Evolutionary conservation across 805 yeast species (phyloP).

Genomic region (Jamesozyma spencerorum): DNA sequence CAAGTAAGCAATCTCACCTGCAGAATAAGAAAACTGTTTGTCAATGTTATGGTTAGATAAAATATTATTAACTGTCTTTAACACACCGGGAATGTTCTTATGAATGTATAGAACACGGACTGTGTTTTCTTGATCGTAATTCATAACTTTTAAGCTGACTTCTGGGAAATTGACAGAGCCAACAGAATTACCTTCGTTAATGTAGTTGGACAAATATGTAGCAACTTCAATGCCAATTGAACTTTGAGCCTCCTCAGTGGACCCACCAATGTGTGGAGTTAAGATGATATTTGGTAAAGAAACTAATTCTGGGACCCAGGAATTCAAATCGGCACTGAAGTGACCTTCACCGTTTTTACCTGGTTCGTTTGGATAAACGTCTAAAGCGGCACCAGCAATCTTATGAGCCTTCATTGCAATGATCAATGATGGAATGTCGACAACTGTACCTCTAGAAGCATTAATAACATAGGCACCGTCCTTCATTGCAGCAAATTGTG

Average conservation of each 20-base stretch:
- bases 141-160: constrained; percentile 79
- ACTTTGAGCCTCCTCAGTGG: constrained; percentile 97
- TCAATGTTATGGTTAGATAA: constrained; percentile 92
- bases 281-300: constrained; percentile 79
- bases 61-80: constrained; percentile 93
- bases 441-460: constrained; percentile 96
- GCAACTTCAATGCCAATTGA: constrained; percentile 96
- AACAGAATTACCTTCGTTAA: constrained; percentile 88
- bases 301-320: constrained; percentile 75
- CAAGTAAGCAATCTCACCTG: constrained; percentile 91
- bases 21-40: constrained; percentile 95
- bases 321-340: constrained; percentile 64
- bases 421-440: constrained; percentile 89
- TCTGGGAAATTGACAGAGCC: constrained; percentile 99
- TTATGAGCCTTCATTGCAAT: constrained; percentile 88
- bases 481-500: constrained; percentile 93
- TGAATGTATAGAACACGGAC: constrained; percentile 95
- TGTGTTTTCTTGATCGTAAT: constrained; percentile 74
- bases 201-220: constrained; percentile 74
- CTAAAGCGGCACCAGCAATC: constrained; percentile 94
- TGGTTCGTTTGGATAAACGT: constrained; percentile 95
- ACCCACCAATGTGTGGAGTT: constrained; percentile 98
- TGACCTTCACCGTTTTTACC: constrained; percentile 86
- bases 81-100: constrained; percentile 97
- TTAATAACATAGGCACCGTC: constrained; percentile 90